Conservation (phyloP, 179 eudicot genomes). For the Silene noctiflora region DNA sequence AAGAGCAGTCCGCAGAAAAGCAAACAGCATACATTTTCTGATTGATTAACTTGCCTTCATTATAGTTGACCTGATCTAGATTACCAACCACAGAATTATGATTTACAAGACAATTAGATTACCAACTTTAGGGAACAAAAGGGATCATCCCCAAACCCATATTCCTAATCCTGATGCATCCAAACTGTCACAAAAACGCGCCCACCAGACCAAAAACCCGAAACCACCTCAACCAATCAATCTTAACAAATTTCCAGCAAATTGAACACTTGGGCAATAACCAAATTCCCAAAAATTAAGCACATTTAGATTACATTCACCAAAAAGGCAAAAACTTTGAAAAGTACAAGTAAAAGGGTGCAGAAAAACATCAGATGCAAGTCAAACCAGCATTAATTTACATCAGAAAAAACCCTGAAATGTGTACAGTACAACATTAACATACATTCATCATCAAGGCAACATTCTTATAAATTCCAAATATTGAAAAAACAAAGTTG, state of each 20-base stretch:
- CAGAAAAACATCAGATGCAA: not conserved
- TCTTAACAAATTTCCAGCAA: not conserved
- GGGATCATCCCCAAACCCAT: not conserved
- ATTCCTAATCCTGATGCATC: not conserved
- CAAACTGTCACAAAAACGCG: slow-evolving; percentile 12
- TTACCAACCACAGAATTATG: slow-evolving; percentile 17
- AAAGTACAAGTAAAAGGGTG: slow-evolving; percentile 7
- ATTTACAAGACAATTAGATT: not conserved
- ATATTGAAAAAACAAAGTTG: slow-evolving; percentile 2
- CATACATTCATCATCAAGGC: not conserved
- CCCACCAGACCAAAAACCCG: slow-evolving; percentile 11
- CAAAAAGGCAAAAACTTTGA: slow-evolving; percentile 16
- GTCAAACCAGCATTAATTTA: not conserved
- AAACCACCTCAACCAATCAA: slow-evolving; percentile 10
- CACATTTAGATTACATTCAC: not conserved
- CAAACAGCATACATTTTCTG: not conserved
- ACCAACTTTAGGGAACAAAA: slow-evolving; percentile 23
- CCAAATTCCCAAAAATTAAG: slow-evolving; percentile 16
- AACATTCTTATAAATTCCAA: not conserved
- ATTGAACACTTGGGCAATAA: slow-evolving; percentile 3
- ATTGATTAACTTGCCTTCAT: slow-evolving; percentile 6
- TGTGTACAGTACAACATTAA: not conserved
- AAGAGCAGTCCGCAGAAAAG: not conserved
- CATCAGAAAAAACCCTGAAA: slow-evolving; percentile 13
- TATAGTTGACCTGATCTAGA: slow-evolving; percentile 21